Base-by-base conservation (phyloP, 768 basidiomycete genomes). In the Hygrocybe punicea region DNA sequence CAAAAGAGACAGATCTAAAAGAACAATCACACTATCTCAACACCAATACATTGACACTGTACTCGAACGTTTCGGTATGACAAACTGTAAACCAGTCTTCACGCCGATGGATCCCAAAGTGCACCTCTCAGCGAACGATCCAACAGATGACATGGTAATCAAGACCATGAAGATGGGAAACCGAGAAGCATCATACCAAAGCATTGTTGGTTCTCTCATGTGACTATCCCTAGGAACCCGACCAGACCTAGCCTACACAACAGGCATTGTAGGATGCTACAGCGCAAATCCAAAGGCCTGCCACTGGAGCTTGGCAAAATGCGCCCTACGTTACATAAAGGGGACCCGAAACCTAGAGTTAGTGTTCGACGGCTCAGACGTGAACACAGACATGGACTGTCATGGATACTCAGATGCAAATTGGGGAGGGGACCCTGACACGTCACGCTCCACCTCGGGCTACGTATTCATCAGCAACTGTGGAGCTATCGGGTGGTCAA, bases 101-200 rank as follows among this genome's bases (percentile, higher is more conserved):
- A 76, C 71, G 2, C 75, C 74, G 3, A 59, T 76, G 34, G 62
- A 67, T 42, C 64, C 68, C 13, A 63, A 59, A 10, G 53, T 60
- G 11, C 54, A 58, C 19, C 66, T 74, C 2, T 58, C 55, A 35
- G 52, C 52, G 2, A 39, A 64, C 24, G 58, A 58, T 49, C 71
- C 69, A 16, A 35, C 60, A 19, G 63, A 64, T 34, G 29, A 42
- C 21, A 63, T 60, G 33, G 68, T 70, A 24, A 33, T 40, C 29
- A 9, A 45, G 14, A 25, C 58, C 14, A 74, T 72, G 67, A n/a
- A n/a, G n/a, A n/a, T n/a, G n/a, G n/a, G n/a, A n/a, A n/a, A n/a
- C n/a, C 23, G 55, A 6, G 49, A 57, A 3, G 58, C 65, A 6
- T 71, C 69, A 16, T 75, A 73, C 53, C 49, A 64, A 1, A 57